phyloP scores from a whole-genome alignment of 148 eudicot genomes.

The Spergularia bocconei region DNA sequence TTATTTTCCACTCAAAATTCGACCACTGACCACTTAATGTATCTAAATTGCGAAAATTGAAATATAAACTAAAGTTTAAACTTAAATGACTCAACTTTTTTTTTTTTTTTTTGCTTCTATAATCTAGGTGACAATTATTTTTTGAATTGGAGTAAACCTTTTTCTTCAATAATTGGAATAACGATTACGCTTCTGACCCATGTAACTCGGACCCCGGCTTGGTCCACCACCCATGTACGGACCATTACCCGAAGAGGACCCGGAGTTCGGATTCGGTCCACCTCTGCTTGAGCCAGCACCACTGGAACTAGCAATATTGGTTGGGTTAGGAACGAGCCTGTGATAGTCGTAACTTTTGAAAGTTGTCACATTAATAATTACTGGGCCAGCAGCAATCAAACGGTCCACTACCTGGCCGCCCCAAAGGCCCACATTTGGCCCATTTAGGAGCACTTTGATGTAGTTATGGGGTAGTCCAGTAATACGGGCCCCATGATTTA shows the following conservation, averaged over 20 bases:
- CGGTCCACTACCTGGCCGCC: conserved; percentile 32
- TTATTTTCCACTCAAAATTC: too few relatives aligned
- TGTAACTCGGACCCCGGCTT: not conserved
- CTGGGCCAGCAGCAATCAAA: conserved; percentile 20
- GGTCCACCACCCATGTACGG: not conserved
- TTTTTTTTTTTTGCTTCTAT: too few relatives aligned
- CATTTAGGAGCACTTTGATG: conserved; percentile 17
- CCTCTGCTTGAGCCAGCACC: conserved; percentile 1
- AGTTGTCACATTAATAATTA: conserved; percentile 19
- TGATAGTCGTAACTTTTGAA: conserved; percentile 21
- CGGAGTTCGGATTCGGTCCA: not conserved
- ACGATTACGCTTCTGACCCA: not conserved
- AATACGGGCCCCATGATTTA: not conserved
- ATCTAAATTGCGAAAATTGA: too few relatives aligned
- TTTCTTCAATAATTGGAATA: not conserved
- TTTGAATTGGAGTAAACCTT: too few relatives aligned
- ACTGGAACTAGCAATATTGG: not conserved
- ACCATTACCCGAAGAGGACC: not conserved
- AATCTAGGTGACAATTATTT: too few relatives aligned
- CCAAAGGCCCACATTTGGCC: conserved; percentile 12
- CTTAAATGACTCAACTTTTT: too few relatives aligned
- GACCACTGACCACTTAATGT: too few relatives aligned
- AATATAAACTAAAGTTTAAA: too few relatives aligned
- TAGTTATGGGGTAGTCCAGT: not conserved
- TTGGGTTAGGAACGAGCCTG: conserved; percentile 3